A percentile compares a stretch with the other conserved stretches of the same genome.
phyloP scores from a whole-genome alignment of 2,329 filamentous ascomycete species.

The Alternaria sp. region DNA sequence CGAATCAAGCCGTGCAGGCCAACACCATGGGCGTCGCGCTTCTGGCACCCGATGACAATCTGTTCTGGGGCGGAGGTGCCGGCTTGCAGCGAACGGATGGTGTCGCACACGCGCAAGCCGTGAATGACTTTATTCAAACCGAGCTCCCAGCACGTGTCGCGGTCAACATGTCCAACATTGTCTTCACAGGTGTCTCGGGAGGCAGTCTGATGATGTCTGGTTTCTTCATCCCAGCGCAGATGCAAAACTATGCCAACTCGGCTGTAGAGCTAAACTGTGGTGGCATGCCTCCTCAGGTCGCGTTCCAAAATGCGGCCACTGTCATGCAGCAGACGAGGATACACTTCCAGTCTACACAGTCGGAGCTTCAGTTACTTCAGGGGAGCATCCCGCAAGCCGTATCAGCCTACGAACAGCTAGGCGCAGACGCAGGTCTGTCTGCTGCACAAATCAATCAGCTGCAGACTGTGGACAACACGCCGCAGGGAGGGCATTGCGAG shows the following conservation, averaged over 20 bases:
- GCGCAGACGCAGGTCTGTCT: constrained; percentile 55
- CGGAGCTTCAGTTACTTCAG: constrained; percentile 62
- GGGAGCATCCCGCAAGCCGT: constrained; percentile 61
- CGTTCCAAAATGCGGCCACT: constrained; percentile 55
- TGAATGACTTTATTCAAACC: constrained; percentile 61
- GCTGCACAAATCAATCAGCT: constrained; percentile 58
- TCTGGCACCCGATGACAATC: constrained; percentile 62
- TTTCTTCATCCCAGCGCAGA: constrained; percentile 67
- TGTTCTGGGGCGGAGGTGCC: constrained; percentile 67
- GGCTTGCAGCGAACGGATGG: constrained; percentile 65
- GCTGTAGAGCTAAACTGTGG: constrained; percentile 68
- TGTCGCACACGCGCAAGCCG: constrained; percentile 64
- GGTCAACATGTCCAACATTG: constrained; percentile 62
- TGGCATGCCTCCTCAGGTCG: constrained; percentile 63
- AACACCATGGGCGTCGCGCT: constrained; percentile 64
- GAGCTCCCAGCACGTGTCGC: constrained; percentile 63
- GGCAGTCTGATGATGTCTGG: constrained; percentile 64
- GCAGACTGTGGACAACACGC: constrained; percentile 67
- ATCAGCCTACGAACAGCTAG: constrained; percentile 62
- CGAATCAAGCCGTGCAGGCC: constrained; percentile 62
- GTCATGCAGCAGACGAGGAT: constrained; percentile 60
- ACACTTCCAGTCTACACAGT: constrained; percentile 65
- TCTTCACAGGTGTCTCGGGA: constrained; percentile 67
- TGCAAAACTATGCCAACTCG: constrained; percentile 60
- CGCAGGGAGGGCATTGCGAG: constrained; percentile 66